Evolutionary conservation across 1,284 basidiomycete species (phyloP), one percentile per base, ranked within the genome.

Genomic region (Cutaneotrichosporon cyanovorans): DNA sequence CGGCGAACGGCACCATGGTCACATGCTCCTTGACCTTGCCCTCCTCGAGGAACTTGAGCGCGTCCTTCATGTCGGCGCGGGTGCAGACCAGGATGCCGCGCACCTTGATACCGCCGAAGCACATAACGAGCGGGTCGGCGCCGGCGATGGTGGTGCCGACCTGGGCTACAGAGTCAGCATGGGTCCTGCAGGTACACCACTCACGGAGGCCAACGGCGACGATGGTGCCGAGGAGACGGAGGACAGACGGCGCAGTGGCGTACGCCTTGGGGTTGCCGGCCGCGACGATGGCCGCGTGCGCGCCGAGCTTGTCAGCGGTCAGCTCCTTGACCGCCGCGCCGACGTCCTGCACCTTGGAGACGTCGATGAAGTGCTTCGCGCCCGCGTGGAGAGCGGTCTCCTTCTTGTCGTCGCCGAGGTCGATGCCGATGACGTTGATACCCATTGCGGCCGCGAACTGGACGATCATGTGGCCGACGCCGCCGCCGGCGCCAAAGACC

Each of bases 101-200:
- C 33, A 68, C 72, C 31, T 63, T 58, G 49, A 73, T 63, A 57
- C 75, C 60, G 46, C 54, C 52, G 47, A 73, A 71, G 51, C 65
- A 65, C 59, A 60, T 61, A 21, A 58, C 50, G 36, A 57, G 40
- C n/a, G 50, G 51, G 50, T 59, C 59, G 34, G 61, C 68, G 40
- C 61, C 53, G 43, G 56, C 59, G 46, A 70, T 58, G 40, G 68
- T 62, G 22, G 58, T 55, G 51, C 66, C 50, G 37, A 57, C 25
- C 6, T 48, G 36, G 2, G 52, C 38, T 40, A n/a, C n/a, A n/a
- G 32, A n/a, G 11, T 34, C n/a, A 34, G 36, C 11, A 20, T 37
- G 15, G 3, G 18, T 16, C 8, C 8, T 7, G 16, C 14, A 34
- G 33, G 14, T n/a, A n/a, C n/a, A 35, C 34, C n/a, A 40, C 38